These are phyloP conservation scores for Elaeis oleifera DNA, from an alignment of 202 grass and related monocot genomes.

Conservation along the genomic window DNA sequence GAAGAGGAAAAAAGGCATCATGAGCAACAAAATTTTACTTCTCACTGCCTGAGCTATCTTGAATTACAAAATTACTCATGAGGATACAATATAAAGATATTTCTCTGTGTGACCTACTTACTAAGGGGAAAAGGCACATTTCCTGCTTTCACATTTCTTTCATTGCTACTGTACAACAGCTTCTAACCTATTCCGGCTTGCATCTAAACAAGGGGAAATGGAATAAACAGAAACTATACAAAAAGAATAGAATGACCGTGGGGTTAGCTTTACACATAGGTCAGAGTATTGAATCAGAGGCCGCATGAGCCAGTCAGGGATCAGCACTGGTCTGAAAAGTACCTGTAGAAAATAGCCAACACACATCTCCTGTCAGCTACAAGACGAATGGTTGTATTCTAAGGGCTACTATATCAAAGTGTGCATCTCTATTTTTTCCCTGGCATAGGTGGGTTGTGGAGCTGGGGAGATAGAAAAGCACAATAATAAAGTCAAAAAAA, in stretches of 20 bases:
- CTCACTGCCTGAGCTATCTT: too few species aligned
- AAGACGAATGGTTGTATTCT: too few species aligned
- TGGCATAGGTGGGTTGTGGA: background rate
- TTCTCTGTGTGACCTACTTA: background rate
- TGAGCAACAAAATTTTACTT: too few species aligned
- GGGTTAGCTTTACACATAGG: conserved; percentile 49
- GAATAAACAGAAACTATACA: conserved; percentile 39
- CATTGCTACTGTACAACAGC: background rate
- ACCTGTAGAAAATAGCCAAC: background rate
- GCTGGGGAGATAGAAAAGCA: background rate
- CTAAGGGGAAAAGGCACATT: background rate
- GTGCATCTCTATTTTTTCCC: too few species aligned
- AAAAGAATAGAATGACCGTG: conserved; percentile 20
- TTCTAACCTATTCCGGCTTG: background rate
- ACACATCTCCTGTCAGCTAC: background rate
- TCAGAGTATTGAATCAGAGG: conserved; percentile 3
- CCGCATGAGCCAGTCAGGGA: conserved; percentile 13
- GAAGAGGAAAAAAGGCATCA: too few species aligned
- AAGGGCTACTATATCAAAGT: too few species aligned
- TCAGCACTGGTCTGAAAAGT: background rate
- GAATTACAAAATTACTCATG: too few species aligned
- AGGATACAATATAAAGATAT: background rate
- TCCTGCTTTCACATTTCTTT: background rate
- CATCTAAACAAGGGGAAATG: background rate
- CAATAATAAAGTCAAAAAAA: background rate